These are phyloP conservation scores for Arthroderma sp. DNA, from an alignment of 2,329 filamentous ascomycete genomes.

Conservation along the genomic window DNA sequence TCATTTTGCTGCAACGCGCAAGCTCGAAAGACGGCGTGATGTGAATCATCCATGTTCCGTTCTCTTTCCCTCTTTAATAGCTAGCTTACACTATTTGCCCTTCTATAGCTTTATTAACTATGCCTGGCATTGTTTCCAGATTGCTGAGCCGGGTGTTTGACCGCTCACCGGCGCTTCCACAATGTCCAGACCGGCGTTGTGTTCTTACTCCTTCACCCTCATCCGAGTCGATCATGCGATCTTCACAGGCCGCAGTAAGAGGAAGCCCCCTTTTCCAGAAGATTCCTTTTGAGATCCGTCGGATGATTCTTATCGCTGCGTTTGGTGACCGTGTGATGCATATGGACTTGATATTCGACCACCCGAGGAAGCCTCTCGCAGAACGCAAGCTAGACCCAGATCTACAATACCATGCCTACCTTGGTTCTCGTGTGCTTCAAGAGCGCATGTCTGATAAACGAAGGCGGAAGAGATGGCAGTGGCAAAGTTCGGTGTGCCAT, in stretches of 20 bases:
- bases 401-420: background rate
- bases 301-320: slow-evolving; percentile 14
- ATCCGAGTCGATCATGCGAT: background rate
- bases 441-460: background rate
- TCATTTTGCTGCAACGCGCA: no score
- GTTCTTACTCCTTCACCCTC: background rate
- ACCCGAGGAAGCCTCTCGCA: background rate
- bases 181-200: background rate
- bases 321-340: slow-evolving; percentile 10
- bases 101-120: background rate
- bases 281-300: slow-evolving; percentile 21
- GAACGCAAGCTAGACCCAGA: background rate
- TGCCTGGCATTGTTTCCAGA: background rate
- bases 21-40: background rate
- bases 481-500: slow-evolving; percentile 9
- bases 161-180: background rate
- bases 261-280: slow-evolving; percentile 11
- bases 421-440: background rate
- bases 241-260: background rate
- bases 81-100: no score
- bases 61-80: no score
- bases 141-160: background rate
- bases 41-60: background rate
- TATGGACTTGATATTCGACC: slow-evolving; percentile 4
- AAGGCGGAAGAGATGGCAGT: slow-evolving; percentile 6